Conservation (phyloP, 2,329 filamentous ascomycete species). For the Botrytis medusae region DNA sequence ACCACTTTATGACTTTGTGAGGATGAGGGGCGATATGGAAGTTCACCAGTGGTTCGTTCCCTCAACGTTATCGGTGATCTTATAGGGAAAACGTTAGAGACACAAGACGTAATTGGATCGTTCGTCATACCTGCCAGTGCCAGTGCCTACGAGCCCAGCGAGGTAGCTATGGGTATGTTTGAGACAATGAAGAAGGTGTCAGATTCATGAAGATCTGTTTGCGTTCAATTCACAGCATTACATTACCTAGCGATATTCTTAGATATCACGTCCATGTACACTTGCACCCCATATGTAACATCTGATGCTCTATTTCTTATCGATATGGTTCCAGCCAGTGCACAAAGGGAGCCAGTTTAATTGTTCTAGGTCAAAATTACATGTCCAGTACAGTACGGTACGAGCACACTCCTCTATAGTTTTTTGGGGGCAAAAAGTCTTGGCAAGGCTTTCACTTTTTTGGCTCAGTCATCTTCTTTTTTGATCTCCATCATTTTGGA, state of each 20-base stretch:
- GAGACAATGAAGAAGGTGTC: background rate
- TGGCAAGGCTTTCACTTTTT: slow-evolving; percentile 19
- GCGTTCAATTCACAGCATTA: background rate
- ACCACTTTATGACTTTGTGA: background rate
- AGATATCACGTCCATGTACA: background rate
- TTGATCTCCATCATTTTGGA: slow-evolving; percentile 27
- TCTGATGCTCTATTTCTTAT: background rate
- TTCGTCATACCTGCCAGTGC: background rate
- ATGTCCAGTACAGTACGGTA: too few relatives aligned
- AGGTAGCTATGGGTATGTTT: background rate
- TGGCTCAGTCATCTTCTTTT: slow-evolving; percentile 22
- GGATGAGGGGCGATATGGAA: slow-evolving; percentile 15
- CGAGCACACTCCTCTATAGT: background rate
- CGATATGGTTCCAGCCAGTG: background rate
- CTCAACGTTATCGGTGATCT: background rate
- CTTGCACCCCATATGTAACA: background rate
- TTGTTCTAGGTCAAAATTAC: background rate
- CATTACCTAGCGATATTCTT: background rate
- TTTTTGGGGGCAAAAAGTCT: background rate
- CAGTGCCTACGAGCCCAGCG: too few relatives aligned
- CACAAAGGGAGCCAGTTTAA: background rate
- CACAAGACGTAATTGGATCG: background rate
- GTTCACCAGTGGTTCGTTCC: background rate
- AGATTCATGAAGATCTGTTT: background rate
- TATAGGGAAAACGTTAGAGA: background rate